These are phyloP conservation scores for Pleomassaria siparia DNA, from an alignment of 2,329 filamentous ascomycete species.

Conservation along the genomic window DNA sequence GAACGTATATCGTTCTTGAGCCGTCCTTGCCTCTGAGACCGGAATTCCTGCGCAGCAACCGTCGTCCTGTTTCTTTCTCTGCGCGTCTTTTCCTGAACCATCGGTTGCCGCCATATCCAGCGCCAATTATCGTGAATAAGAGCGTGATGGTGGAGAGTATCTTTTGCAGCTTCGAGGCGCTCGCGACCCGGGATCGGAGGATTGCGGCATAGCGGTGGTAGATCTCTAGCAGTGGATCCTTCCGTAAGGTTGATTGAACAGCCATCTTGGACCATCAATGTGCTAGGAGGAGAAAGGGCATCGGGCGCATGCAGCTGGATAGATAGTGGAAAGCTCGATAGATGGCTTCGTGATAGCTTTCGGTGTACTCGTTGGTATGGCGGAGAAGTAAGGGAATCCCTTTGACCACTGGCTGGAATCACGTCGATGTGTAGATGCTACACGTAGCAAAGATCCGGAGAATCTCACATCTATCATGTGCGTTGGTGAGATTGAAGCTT, in stretches of 20 bases:
- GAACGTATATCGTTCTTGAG: conserved; percentile 90
- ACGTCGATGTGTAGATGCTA: not conserved
- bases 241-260: conserved; percentile 76
- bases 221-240: conserved; percentile 48
- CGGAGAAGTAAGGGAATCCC: not conserved
- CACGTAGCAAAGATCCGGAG: not conserved
- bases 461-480: not conserved
- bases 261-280: conserved; percentile 63
- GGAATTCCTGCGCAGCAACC: conserved; percentile 86
- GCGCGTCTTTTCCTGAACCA: conserved; percentile 73
- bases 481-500: not conserved
- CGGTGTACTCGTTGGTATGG: not conserved
- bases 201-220: conserved; percentile 53
- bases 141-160: conserved; percentile 77
- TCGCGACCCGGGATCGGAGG: conserved; percentile 56
- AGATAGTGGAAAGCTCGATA: not conserved
- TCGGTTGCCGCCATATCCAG: conserved; percentile 75
- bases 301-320: conserved; percentile 9
- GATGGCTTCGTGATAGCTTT: not conserved
- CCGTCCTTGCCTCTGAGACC: conserved; percentile 93
- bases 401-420: not conserved
- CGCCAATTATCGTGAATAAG: conserved; percentile 73
- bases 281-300: conserved; percentile 23
- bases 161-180: conserved; percentile 69
- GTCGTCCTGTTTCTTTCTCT: conserved; percentile 80